phyloP scores from a whole-genome alignment of 352 stramenopile species.

The Pythium grandisporangium region DNA sequence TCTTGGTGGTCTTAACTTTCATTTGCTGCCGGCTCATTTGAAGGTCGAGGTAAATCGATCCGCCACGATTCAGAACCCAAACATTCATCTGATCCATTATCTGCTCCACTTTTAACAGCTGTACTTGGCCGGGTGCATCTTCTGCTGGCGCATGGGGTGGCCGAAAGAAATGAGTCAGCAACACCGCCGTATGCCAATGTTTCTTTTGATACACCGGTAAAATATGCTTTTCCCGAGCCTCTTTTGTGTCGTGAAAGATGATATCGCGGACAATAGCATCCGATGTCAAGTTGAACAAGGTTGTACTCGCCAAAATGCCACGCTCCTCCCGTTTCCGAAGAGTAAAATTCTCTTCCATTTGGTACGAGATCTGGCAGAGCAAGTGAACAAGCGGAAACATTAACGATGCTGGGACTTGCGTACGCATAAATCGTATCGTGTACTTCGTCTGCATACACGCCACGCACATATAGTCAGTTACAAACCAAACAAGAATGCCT shows the following conservation, averaged over 20 bases:
- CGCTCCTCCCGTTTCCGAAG: constrained; percentile 76
- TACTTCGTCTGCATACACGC: constrained; percentile 77
- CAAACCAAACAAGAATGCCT: neutral
- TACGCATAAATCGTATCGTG: constrained; percentile 70
- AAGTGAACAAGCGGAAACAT: constrained; percentile 82
- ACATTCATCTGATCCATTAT: constrained; percentile 86
- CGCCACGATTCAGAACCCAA: constrained; percentile 74
- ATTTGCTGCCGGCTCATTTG: constrained; percentile 82
- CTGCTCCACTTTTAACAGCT: constrained; percentile 79
- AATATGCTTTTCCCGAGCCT: constrained; percentile 78
- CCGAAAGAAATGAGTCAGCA: constrained; percentile 80
- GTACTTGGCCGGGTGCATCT: constrained; percentile 60
- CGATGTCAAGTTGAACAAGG: constrained; percentile 83
- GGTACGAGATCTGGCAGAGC: constrained; percentile 84
- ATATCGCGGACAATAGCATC: constrained; percentile 80
- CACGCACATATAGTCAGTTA: too few relatives aligned
- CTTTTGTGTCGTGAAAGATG: constrained; percentile 83
- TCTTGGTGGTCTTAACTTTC: constrained; percentile 68
- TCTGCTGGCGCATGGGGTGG: constrained; percentile 64
- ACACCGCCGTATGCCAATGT: constrained; percentile 75
- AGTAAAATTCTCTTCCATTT: constrained; percentile 80
- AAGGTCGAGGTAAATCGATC: constrained; percentile 80
- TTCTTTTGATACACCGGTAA: constrained; percentile 81
- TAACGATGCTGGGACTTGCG: constrained; percentile 63
- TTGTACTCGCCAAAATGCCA: constrained; percentile 61